Evolutionary conservation across 2,329 filamentous ascomycete species (phyloP).

Genomic region (Talaromyces sp.): DNA sequence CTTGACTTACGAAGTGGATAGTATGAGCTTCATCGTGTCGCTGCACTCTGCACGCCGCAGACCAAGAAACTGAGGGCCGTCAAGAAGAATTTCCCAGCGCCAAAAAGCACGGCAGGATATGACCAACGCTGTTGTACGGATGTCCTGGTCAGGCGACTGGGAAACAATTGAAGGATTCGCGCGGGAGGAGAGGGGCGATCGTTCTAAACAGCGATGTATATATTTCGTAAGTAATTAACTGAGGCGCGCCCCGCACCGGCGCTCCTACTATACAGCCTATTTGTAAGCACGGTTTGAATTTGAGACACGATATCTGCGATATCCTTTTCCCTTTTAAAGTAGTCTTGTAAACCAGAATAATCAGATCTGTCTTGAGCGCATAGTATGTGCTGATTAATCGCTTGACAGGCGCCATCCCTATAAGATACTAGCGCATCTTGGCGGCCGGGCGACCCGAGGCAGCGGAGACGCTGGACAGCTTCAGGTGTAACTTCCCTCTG

Average conservation of each 20-base stretch:
- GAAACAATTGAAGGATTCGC: not conserved
- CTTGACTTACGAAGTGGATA: constrained; percentile 71
- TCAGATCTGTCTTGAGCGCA: not conserved
- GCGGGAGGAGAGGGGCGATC: not conserved
- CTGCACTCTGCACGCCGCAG: not conserved
- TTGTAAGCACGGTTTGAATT: not conserved
- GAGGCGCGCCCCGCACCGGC: not conserved
- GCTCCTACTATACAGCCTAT: not conserved
- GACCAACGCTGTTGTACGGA: not conserved
- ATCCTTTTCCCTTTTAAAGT: not conserved
- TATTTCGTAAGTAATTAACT: not conserved
- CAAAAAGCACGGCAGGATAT: not conserved
- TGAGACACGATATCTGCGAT: not conserved
- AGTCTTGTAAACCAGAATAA: not conserved
- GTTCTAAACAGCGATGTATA: not conserved
- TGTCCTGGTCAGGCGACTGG: not conserved
- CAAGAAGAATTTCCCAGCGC: not conserved
- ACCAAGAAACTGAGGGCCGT: not conserved
- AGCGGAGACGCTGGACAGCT: not conserved
- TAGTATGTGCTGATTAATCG: not conserved
- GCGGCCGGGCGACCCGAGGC: not conserved
- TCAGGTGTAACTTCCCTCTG: not conserved
- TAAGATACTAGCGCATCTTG: not conserved
- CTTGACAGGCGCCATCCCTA: not conserved
- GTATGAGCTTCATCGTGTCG: constrained; percentile 63